phyloP scores from a whole-genome alignment of 2,329 filamentous ascomycete species.

The Hypoxylon rubiginosum region DNA sequence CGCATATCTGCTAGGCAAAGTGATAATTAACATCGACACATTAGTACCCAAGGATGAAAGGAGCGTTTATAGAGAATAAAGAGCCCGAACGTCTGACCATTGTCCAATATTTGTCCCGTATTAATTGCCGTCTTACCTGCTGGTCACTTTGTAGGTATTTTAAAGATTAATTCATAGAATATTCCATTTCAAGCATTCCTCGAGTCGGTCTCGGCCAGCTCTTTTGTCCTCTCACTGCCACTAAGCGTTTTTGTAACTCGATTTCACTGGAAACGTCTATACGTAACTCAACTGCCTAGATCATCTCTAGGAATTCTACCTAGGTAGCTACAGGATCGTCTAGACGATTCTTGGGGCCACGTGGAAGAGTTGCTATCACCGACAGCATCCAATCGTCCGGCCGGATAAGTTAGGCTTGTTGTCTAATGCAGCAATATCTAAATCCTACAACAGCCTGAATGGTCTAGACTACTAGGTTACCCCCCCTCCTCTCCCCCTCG shows the following conservation, averaged over 20 bases:
- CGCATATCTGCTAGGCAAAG: too few species aligned
- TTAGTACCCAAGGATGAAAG: too few species aligned
- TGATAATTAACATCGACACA: neutral
- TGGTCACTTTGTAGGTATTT: neutral
- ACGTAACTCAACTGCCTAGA: neutral
- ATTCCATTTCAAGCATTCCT: neutral
- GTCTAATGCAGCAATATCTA: conserved; percentile 11
- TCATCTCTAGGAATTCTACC: neutral
- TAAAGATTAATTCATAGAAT: neutral
- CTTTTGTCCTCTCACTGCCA: neutral
- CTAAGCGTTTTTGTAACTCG: neutral
- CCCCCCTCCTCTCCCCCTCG: neutral
- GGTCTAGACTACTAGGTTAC: conserved; percentile 16
- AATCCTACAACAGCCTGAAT: conserved; percentile 37
- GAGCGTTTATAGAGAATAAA: too few species aligned
- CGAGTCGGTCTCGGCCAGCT: neutral
- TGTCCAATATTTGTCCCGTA: neutral
- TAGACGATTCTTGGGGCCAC: neutral
- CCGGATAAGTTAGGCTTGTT: conserved; percentile 8
- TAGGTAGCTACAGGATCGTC: too few species aligned
- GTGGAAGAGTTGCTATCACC: neutral
- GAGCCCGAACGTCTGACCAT: neutral
- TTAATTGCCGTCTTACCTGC: neutral
- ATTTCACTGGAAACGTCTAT: neutral
- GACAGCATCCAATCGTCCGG: neutral